phyloP scores from a whole-genome alignment of 352 stramenopile genomes.

The Globisporangium polare region DNA sequence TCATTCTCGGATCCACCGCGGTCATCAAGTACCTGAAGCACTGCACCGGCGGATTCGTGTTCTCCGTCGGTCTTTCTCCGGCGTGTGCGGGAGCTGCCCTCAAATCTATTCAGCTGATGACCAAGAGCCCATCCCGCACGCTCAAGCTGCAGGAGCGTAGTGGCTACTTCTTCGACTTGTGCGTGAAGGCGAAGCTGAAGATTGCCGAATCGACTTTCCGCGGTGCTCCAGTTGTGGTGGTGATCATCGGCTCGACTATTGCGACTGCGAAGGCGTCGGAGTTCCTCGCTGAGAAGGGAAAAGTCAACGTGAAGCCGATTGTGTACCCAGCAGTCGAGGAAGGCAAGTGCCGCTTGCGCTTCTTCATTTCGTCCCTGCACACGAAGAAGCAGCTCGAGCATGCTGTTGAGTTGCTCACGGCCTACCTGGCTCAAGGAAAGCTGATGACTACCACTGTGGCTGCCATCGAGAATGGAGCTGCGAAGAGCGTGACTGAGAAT shows the following conservation, averaged over 20 bases:
- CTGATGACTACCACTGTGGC: not conserved
- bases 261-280: constrained; percentile 71
- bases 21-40: constrained; percentile 66
- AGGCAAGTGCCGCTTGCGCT: constrained; percentile 78
- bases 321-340: constrained; percentile 84
- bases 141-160: constrained; percentile 60
- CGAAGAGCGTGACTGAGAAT: not conserved
- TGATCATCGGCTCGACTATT: constrained; percentile 77
- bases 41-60: constrained; percentile 69
- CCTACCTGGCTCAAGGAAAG: constrained; percentile 23
- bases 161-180: constrained; percentile 74
- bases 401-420: constrained; percentile 37
- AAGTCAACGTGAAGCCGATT: constrained; percentile 82
- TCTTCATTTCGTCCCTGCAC: constrained; percentile 83
- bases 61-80: constrained; percentile 67
- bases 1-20: constrained; percentile 49
- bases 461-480: not conserved
- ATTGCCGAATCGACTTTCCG: constrained; percentile 61
- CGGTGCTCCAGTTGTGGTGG: constrained; percentile 72
- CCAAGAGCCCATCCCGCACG: constrained; percentile 50
- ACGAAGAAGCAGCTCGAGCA: constrained; percentile 64
- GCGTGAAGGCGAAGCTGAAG: constrained; percentile 53
- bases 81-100: constrained; percentile 64
- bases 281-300: constrained; percentile 39
- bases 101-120: constrained; percentile 69